Evolutionary conservation across 306 rosid species (phyloP), one percentile per base, ranked within the genome.

Genomic region (Trichosanthes cucumerina): DNA sequence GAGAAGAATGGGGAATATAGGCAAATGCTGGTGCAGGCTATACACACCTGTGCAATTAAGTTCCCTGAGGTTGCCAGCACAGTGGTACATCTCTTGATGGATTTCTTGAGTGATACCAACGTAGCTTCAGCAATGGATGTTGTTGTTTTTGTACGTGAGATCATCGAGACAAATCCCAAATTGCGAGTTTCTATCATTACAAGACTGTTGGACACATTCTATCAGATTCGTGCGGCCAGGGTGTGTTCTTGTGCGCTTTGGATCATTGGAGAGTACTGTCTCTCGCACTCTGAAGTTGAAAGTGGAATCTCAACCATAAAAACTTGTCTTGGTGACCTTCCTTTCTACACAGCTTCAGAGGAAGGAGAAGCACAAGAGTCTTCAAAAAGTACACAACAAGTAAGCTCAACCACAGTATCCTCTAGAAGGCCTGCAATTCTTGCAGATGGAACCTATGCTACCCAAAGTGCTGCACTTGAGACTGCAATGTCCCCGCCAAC

Each of bases 401-500:
- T 90, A 13, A 91, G 62, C 85, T 79, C 99, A 11, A 77, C 92
- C 78, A 85, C 91, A 0, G 83, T 93, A 64, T 96, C 99, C 41
- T 96, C 99, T 49, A 90, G 96, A 85, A 86, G 99, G 87, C 99
- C 99, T 1, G 98, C 96, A 0, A 84, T 93, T 80, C 98, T 96
- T 43, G 93, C 99, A 0, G 99, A 96, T 59, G 99, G 99, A 74
- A 96, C 99, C 75, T 96, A 96, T 88, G 99, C 99, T 54, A 96
- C 99, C 60, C 99, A 96, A 84, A 91, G 98, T 87, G 99, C 99
- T 70, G 96, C 96, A 7, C 79, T 92, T 52, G 99, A 96, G 84
- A 96, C 98, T 79, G 97, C 93, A 56, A 86, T 91, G 89, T 91
- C 97, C 4, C 97, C 94, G 0, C 97, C 97, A 38, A 90, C 95